Evolutionary conservation across 371 early-diverging fungal species (phyloP).

Genomic region (Rhizopus stolonifer): DNA sequence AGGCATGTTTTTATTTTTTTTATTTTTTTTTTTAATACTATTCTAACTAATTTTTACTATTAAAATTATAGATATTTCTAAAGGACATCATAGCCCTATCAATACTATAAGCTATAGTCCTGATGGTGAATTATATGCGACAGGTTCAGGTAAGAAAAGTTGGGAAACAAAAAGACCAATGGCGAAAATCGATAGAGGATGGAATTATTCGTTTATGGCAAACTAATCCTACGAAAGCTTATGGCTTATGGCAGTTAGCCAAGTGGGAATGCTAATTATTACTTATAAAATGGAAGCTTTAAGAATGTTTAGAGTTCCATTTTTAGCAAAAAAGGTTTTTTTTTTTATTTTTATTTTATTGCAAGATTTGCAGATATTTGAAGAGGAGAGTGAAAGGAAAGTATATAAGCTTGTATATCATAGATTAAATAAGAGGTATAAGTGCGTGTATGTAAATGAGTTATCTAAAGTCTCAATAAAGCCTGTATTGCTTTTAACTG

Average conservation of each 20-base stretch:
- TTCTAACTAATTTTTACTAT: too few species aligned
- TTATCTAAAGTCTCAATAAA: slow-evolving; percentile 27
- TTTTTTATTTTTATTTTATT: too few species aligned
- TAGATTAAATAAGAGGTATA: background rate
- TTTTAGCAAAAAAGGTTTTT: too few species aligned
- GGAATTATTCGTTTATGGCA: slow-evolving; percentile 81
- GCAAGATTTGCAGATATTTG: too few species aligned
- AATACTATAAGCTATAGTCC: slow-evolving; percentile 88
- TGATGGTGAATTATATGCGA: slow-evolving; percentile 87
- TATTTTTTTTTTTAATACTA: background rate
- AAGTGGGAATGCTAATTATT: too few species aligned
- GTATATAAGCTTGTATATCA: too few species aligned
- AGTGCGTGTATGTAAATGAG: background rate
- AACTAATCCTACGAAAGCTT: slow-evolving; percentile 65
- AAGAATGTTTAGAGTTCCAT: too few species aligned
- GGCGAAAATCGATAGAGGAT: slow-evolving; percentile 65
- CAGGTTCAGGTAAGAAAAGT: slow-evolving; percentile 78
- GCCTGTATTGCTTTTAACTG: slow-evolving; percentile 43
- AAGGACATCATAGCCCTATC: slow-evolving; percentile 88
- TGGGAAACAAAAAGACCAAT: too few species aligned
- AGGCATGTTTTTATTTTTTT: slow-evolving; percentile 17
- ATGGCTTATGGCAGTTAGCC: slow-evolving; percentile 82
- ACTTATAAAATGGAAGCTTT: too few species aligned
- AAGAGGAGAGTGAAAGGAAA: too few species aligned
- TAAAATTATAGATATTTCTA: slow-evolving; percentile 66